A percentile compares a stretch with the other conserved stretches of the same genome.
Conservation (phyloP, 2,329 filamentous ascomycete species). For the Apiospora koreana region DNA sequence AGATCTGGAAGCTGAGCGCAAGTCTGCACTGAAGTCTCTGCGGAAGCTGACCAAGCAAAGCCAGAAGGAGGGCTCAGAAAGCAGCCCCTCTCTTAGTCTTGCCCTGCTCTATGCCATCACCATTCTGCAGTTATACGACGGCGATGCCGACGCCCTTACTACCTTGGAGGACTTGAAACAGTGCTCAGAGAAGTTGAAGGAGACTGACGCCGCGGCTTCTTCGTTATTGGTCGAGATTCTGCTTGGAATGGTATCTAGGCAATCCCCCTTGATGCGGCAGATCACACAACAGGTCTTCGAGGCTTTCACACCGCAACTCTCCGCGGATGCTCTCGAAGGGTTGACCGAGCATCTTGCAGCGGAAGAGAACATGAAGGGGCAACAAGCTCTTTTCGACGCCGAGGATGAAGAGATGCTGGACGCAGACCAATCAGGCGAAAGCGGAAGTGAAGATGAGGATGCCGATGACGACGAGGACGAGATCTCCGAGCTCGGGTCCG, state of each 20-base stretch:
- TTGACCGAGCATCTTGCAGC: conserved; percentile 70
- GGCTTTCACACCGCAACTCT: conserved; percentile 76
- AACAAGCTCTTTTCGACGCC: conserved; percentile 81
- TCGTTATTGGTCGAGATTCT: conserved; percentile 84
- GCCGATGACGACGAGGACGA: conserved; percentile 44
- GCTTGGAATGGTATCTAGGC: conserved; percentile 84
- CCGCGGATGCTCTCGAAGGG: conserved; percentile 68
- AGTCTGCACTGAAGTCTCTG: conserved; percentile 54
- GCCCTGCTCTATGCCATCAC: conserved; percentile 82
- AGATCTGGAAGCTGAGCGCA: conserved; percentile 53
- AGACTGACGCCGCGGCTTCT: conserved; percentile 58
- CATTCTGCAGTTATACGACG: conserved; percentile 86
- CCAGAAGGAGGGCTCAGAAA: conserved; percentile 34
- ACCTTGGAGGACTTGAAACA: conserved; percentile 80
- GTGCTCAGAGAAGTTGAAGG: conserved; percentile 68
- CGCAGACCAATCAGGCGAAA: conserved; percentile 41
- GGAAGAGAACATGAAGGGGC: conserved; percentile 79
- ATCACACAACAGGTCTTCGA: conserved; percentile 87
- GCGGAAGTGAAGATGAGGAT: conserved; percentile 43
- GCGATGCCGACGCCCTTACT: conserved; percentile 81
- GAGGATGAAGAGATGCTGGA: conserved; percentile 59
- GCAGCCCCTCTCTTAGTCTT: conserved; percentile 60
- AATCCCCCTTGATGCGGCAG: conserved; percentile 80
- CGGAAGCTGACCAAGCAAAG: conserved; percentile 50
- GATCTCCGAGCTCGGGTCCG: conserved; percentile 36